A percentile compares a stretch with the other conserved stretches of the same genome.
These are phyloP conservation scores for Antitrichia curtipendula DNA, from an alignment of 225 moss, liverwort and hornwort species.

Conservation along the genomic window DNA sequence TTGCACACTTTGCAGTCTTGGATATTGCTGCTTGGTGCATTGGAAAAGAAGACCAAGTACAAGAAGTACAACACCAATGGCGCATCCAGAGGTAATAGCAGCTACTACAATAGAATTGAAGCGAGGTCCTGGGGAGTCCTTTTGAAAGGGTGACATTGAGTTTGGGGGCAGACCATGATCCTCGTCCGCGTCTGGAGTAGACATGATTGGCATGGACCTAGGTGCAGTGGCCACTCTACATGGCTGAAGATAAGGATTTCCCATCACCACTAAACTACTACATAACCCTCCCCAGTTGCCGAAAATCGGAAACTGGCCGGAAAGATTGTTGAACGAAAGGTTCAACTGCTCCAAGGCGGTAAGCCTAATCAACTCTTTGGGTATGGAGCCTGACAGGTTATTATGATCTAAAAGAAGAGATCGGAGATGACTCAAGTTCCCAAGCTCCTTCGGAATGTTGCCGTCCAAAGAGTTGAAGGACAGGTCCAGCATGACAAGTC, in stretches of 20 bases:
- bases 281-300: constrained; percentile 45
- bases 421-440: constrained; percentile 32
- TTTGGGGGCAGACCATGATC: not conserved
- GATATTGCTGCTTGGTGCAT: constrained; percentile 63
- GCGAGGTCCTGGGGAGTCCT: constrained; percentile 1
- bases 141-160: not conserved
- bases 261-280: constrained; percentile 47
- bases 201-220: constrained; percentile 22
- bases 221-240: constrained; percentile 43
- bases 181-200: not conserved
- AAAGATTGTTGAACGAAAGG: constrained; percentile 58
- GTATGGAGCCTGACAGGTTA: constrained; percentile 43
- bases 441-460: constrained; percentile 39
- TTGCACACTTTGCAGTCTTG: constrained; percentile 9
- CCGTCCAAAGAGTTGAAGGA: constrained; percentile 39
- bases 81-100: constrained; percentile 87
- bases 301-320: constrained; percentile 40
- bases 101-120: constrained; percentile 70
- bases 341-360: constrained; percentile 51
- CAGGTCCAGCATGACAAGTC: constrained; percentile 48
- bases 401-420: constrained; percentile 47
- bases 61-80: constrained; percentile 70
- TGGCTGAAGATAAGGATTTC: constrained; percentile 40
- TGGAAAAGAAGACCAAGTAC: constrained; percentile 76
- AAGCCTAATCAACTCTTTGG: constrained; percentile 46